These are phyloP conservation scores for Cyclotella cryptica DNA, from an alignment of 108 stramenopile genomes.

Conservation along the genomic window DNA sequence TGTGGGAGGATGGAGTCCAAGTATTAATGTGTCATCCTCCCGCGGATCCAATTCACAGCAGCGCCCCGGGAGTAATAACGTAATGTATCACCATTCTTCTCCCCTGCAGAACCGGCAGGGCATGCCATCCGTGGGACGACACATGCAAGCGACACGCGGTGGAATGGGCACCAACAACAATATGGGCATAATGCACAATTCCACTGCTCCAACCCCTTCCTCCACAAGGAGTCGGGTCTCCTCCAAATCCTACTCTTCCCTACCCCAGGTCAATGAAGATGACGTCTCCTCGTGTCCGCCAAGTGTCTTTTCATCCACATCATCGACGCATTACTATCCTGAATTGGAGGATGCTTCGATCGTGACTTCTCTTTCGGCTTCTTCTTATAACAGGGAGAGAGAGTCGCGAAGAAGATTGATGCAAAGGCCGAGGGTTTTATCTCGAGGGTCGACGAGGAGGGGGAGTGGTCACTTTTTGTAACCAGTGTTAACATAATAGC, in stretches of 20 bases:
- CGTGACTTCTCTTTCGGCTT: too few relatives aligned
- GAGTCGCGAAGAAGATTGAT: too few relatives aligned
- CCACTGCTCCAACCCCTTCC: too few relatives aligned
- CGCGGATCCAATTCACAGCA: constrained; percentile 1
- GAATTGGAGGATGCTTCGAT: too few relatives aligned
- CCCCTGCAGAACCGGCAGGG: neutral
- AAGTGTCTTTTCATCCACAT: neutral
- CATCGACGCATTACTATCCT: neutral
- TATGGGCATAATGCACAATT: too few relatives aligned
- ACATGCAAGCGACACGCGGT: neutral
- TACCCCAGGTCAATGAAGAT: constrained; percentile 14
- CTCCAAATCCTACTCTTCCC: constrained; percentile 6
- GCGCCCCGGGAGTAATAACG: too few relatives aligned
- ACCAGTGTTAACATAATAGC: too few relatives aligned
- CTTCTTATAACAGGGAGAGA: too few relatives aligned
- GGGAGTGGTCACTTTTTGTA: too few relatives aligned
- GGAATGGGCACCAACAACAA: neutral
- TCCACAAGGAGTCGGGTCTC: neutral
- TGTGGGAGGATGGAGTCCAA: constrained; percentile 41
- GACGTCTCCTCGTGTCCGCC: constrained; percentile 11
- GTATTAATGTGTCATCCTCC: neutral
- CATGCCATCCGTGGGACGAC: neutral
- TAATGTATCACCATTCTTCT: neutral
- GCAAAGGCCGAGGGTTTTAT: too few relatives aligned
- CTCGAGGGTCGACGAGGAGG: too few relatives aligned